Conservation (phyloP, 495 filamentous ascomycete species). For the Penicillium dipodomyicola region DNA sequence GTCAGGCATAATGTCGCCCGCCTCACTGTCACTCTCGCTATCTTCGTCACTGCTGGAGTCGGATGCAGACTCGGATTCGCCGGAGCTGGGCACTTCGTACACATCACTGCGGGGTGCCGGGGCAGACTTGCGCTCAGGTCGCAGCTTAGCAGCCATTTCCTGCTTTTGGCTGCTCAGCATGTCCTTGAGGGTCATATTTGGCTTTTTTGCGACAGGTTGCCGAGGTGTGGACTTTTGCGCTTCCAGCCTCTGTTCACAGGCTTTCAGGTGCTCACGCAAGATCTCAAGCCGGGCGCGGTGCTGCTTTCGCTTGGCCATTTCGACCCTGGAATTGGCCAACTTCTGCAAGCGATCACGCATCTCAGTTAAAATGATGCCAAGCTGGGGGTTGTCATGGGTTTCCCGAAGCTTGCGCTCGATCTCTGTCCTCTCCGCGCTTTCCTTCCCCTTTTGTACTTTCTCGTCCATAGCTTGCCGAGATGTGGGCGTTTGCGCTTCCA, state of each 20-base stretch:
- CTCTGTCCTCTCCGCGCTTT: neutral
- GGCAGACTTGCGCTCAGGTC: constrained; percentile 4
- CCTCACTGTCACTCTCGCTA: constrained; percentile 10
- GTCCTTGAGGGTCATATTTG: constrained; percentile 13
- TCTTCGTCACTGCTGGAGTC: constrained; percentile 14
- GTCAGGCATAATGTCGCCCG: constrained; percentile 16
- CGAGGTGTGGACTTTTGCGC: neutral
- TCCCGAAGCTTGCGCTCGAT: neutral
- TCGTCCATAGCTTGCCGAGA: too few relatives aligned
- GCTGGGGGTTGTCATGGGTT: neutral
- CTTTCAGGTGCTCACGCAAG: neutral
- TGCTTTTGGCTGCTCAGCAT: constrained; percentile 11
- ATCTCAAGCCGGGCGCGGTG: neutral
- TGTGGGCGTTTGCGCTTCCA: neutral
- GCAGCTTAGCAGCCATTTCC: constrained; percentile 8
- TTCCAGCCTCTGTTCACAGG: neutral
- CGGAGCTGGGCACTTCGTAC: constrained; percentile 6
- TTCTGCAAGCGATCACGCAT: neutral
- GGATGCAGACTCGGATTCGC: neutral
- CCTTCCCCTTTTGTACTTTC: too few relatives aligned
- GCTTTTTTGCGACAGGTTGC: neutral
- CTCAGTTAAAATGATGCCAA: neutral
- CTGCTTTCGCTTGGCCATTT: neutral
- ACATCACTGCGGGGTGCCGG: neutral
- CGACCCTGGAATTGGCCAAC: neutral